Percentiles rank a stretch among this genome's conserved stretches.
phyloP scores from a whole-genome alignment of 2,329 filamentous ascomycete genomes.

The Fusarium metavorans region DNA sequence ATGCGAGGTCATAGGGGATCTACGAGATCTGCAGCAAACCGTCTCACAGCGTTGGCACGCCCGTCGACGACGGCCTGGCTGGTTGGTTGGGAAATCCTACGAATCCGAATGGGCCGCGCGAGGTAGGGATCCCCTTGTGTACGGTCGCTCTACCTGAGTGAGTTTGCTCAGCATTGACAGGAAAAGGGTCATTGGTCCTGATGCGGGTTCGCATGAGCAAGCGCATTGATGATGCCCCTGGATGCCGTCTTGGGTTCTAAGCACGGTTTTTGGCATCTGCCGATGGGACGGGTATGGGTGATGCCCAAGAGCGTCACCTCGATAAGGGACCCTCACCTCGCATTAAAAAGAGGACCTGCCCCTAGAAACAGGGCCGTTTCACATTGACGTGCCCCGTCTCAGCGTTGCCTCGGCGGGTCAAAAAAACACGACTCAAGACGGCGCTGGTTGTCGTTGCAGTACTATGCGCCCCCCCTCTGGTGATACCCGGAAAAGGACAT shows the following conservation, averaged over 20 bases:
- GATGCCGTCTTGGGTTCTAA: background rate
- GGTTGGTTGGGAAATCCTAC: background rate
- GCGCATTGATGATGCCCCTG: constrained; percentile 18
- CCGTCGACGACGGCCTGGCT: background rate
- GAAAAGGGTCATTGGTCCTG: background rate
- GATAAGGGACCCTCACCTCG: constrained; percentile 16
- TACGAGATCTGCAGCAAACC: constrained; percentile 25
- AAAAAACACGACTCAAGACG: constrained; percentile 39
- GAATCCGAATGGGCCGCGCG: constrained; percentile 4
- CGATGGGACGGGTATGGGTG: background rate
- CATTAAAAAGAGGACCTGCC: constrained; percentile 35
- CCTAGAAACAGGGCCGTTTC: constrained; percentile 40
- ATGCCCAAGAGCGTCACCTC: background rate
- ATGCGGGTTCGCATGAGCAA: constrained; percentile 18
- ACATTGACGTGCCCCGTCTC: constrained; percentile 42
- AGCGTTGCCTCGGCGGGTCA: constrained; percentile 32
- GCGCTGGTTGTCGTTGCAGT: constrained; percentile 15
- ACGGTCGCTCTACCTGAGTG: constrained; percentile 23
- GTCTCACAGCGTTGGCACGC: constrained; percentile 9
- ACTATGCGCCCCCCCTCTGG: background rate
- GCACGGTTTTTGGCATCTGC: background rate
- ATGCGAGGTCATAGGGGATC: constrained; percentile 24
- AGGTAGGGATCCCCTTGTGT: constrained; percentile 3
- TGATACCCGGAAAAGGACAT: background rate
- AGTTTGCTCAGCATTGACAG: constrained; percentile 8